phyloP scores from a whole-genome alignment of 805 yeast species.

The Vanderwaltozyma polyspora region DNA sequence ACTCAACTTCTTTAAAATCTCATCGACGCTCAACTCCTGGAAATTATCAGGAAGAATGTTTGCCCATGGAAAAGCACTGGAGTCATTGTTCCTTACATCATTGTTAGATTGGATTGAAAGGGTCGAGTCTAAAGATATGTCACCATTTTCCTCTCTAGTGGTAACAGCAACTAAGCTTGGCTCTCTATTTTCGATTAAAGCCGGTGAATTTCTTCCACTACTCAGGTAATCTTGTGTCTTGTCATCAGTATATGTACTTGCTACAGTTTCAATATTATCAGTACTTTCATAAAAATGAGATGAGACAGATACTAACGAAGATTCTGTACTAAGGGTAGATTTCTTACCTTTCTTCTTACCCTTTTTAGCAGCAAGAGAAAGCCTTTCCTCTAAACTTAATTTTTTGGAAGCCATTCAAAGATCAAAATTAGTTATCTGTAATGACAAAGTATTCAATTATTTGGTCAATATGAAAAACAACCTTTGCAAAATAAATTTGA shows the following conservation, averaged over 20 bases:
- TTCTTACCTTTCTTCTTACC: conserved; percentile 25
- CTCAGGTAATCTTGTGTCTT: not conserved
- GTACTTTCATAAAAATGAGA: not conserved
- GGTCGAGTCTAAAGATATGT: no score
- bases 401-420: conserved; percentile 37
- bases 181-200: not conserved
- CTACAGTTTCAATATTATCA: not conserved
- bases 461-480: no score
- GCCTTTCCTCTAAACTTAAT: conserved; percentile 70
- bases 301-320: not conserved
- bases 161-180: no score
- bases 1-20: conserved; percentile 1
- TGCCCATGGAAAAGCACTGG: not conserved
- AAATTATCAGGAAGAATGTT: conserved; percentile 1
- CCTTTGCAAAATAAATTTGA: no score
- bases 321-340: conserved; percentile 1
- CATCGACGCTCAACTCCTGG: not conserved
- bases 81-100: not conserved
- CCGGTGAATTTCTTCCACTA: not conserved
- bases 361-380: conserved; percentile 65
- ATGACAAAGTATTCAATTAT: no score
- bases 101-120: not conserved
- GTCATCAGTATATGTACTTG: not conserved
- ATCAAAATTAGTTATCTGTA: no score
- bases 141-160: not conserved